Evolutionary conservation across 768 basidiomycete species (phyloP), one percentile per base, ranked within the genome.

Genomic region (Suillus bovinus): DNA sequence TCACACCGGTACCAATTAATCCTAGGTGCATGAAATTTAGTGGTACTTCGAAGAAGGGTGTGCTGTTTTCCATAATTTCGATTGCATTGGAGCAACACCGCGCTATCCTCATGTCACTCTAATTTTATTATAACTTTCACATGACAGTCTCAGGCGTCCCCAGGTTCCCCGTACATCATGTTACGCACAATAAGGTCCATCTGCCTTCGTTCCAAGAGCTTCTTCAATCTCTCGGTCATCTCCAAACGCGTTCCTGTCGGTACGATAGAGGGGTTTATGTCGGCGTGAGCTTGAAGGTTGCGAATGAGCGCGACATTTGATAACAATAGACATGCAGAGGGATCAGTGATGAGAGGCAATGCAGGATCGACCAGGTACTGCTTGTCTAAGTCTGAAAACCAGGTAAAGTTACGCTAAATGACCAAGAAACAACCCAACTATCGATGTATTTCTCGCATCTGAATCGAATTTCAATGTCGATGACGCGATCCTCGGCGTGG

Each of bases 221-320:
- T 69, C 42, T 67, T 63, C 44, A 89, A 76, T 44, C 86, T 77
- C 34, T 77, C 76, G 5, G 71, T 73, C 79, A 89, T 79, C 68
- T 86, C 84, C 16, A 64, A 66, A 62, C 80, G 81, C 27, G 79
- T 76, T 0, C 86, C 87, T 17, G 75, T 70, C 0, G 78, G 70
- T 22, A 78, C n/a, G 39, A 88, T 80, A 0, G 66, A 66, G 24
- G 77, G 65, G 65, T 89, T 85, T 61, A 70, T 70, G 13, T 65
- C 74, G 1, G 84, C 80, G 66, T 89, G 87, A 1, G 81, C 87
- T 22, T 76, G 74, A 5, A 90, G 79, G 65, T 90, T 89, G 13
- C 82, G 76, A 64, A 79, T 80, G 34, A 89, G 74, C 0, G 84
- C 85, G 1, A 75, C 73, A 5, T 67, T 63, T 17, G 85, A 82